Base-by-base conservation (phyloP, 2,329 filamentous ascomycete genomes). In the Pseudogymnoascus sp. region DNA sequence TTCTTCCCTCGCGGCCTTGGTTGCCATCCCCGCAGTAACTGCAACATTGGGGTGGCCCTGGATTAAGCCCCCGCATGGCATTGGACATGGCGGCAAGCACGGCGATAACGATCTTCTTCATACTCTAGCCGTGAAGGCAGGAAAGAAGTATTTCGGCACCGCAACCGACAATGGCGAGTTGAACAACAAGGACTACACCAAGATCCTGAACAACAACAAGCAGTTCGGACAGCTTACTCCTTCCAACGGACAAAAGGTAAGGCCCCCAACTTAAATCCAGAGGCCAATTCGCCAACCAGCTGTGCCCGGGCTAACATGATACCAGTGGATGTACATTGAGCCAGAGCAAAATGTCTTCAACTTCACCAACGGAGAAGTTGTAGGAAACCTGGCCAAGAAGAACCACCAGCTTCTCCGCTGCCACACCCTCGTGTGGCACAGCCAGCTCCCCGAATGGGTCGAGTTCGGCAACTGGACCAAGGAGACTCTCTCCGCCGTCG, bases 141-240 rank as follows among this genome's bases (percentile, higher is more conserved):
- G 83, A 18, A 76, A 82, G 64, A 70, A 79, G 65, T 80, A 82
- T 66, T 82, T 84, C 39, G 73, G 82, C 42, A 82, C 83, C 1
- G 85, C 86, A 1, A 83, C 84, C 42, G 83, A 88, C 70, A 80
- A 79, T 2, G 70, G 72, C 2, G 79, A 82, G 65, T 71, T 83
- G 36, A 76, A 74, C 48, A 82, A 88, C 72, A 69, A 73, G 10
- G 68, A 77, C 29, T 89, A 88, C 71, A 73, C 79, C 15, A 71
- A 74, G 18, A 82, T 87, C 64, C 74, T 86, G 42, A 78, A 77
- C 65, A 75, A 86, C 70, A 74, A 69, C 6, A 74, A 75, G 55
- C 83, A 87, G 68, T 88, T 88, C 67, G 86, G 86, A 33, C 80
- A 85, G 71, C 77, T 87, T 27, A 87, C 85, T 0, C 84, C 85